A percentile compares a stretch with the other conserved stretches of the same genome.
Evolutionary conservation across 305 asterid genomes (phyloP).

Genomic region (Lippia alba): DNA sequence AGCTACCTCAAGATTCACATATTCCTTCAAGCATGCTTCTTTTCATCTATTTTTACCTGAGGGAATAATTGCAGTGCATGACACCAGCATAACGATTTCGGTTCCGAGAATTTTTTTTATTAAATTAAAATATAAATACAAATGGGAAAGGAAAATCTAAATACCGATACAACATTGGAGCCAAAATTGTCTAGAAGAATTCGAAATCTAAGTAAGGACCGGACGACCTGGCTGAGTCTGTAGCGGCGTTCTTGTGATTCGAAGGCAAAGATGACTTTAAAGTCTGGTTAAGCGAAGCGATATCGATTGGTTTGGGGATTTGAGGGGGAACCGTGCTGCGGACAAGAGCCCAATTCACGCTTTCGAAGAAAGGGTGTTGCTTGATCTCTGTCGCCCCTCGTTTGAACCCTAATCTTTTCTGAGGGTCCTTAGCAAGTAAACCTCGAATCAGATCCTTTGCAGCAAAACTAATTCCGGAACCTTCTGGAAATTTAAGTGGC

Average conservation of each 20-base stretch:
- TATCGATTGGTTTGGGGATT: conserved; percentile 75
- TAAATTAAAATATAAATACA: conserved; percentile 38
- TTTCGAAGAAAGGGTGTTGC: conserved; percentile 82
- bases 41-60: conserved; percentile 16
- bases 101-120: conserved; percentile 29
- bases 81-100: too few relatives aligned
- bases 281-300: conserved; percentile 53
- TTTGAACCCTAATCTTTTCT: conserved; percentile 78
- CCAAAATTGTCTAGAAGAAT: conserved; percentile 60
- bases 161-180: conserved; percentile 31
- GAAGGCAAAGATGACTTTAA: conserved; percentile 55
- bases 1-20: conserved; percentile 32
- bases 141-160: conserved; percentile 29
- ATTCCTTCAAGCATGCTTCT: conserved; percentile 34
- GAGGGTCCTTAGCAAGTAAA: conserved; percentile 83
- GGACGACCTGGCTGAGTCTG: conserved; percentile 71
- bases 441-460: conserved; percentile 88
- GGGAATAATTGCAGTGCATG: conserved; percentile 17
- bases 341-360: conserved; percentile 85
- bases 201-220: conserved; percentile 89
- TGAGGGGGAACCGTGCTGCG: conserved; percentile 86
- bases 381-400: conserved; percentile 89
- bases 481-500: conserved; percentile 73
- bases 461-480: conserved; percentile 66
- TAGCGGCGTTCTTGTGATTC: conserved; percentile 49